Evolutionary conservation across 2,329 filamentous ascomycete genomes (phyloP).

Genomic region (Hypoxylon sp.): DNA sequence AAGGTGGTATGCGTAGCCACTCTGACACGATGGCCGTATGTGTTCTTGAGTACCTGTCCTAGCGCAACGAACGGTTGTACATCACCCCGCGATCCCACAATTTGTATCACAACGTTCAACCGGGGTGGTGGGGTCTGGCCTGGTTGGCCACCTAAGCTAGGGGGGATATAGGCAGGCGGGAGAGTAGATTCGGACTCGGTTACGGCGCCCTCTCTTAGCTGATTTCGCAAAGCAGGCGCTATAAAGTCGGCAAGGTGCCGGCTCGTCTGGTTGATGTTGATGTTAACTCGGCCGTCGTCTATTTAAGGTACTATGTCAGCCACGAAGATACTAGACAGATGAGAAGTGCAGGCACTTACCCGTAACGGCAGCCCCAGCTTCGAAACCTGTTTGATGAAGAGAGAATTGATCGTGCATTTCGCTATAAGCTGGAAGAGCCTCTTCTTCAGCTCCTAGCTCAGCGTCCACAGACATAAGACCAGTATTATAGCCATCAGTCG

Average conservation of each 20-base stretch:
- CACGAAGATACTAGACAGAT: neutral
- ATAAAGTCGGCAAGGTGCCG: constrained; percentile 76
- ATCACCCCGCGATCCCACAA: constrained; percentile 67
- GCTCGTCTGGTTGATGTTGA: constrained; percentile 82
- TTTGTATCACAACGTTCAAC: constrained; percentile 70
- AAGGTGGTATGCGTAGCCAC: constrained; percentile 70
- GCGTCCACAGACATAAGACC: constrained; percentile 55
- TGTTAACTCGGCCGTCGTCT: constrained; percentile 84
- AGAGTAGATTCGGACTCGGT: constrained; percentile 59
- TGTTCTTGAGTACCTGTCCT: constrained; percentile 63
- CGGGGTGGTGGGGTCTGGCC: constrained; percentile 57
- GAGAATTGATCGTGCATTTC: constrained; percentile 69
- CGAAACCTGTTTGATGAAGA: constrained; percentile 73
- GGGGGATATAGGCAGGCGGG: constrained; percentile 79
- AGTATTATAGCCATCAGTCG: constrained; percentile 58
- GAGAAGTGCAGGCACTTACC: constrained; percentile 55
- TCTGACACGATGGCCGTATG: constrained; percentile 68
- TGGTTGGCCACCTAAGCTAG: constrained; percentile 76
- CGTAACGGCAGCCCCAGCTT: constrained; percentile 72
- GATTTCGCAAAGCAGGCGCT: constrained; percentile 72
- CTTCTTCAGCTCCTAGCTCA: constrained; percentile 58
- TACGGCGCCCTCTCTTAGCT: constrained; percentile 66
- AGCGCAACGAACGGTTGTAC: constrained; percentile 73
- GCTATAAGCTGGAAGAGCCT: constrained; percentile 72
- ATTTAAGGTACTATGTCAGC: constrained; percentile 32